Percentiles rank a stretch among this genome's conserved stretches.
Evolutionary conservation across 805 yeast species (phyloP).

Genomic region (Metschnikowia reukaufii): DNA sequence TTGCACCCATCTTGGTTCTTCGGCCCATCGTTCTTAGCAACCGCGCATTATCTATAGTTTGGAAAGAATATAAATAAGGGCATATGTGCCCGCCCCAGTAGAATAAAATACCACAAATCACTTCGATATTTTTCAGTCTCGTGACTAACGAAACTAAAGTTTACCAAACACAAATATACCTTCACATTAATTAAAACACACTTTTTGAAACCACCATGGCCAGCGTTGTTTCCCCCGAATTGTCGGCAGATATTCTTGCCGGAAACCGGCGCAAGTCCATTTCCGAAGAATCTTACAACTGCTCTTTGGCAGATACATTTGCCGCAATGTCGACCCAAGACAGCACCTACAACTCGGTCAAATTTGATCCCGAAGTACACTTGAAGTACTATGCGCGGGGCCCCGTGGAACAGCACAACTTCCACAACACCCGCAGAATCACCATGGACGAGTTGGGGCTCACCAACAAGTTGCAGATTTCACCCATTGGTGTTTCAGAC

Average conservation of each 20-base stretch:
- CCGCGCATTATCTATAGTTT: constrained; percentile 9
- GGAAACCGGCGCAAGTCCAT: constrained; percentile 41
- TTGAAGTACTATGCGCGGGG: constrained; percentile 28
- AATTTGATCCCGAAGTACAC: constrained; percentile 41
- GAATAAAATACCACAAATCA: neutral
- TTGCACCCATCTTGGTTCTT: constrained; percentile 21
- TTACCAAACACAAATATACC: too few species aligned
- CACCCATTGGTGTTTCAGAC: constrained; percentile 55
- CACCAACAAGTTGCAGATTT: constrained; percentile 46
- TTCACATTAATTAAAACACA: too few species aligned
- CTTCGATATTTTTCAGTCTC: neutral
- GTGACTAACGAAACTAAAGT: too few species aligned
- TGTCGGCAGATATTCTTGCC: constrained; percentile 30
- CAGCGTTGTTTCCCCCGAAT: constrained; percentile 24
- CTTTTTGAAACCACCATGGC: too few species aligned
- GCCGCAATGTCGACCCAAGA: constrained; percentile 9
- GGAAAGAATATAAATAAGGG: neutral
- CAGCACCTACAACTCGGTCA: constrained; percentile 9
- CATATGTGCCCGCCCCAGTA: neutral
- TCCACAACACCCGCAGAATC: constrained; percentile 34
- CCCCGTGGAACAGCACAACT: constrained; percentile 38
- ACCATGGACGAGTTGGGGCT: constrained; percentile 53
- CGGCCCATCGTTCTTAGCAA: constrained; percentile 5
- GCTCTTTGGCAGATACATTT: constrained; percentile 13
- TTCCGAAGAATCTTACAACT: constrained; percentile 30